These are phyloP conservation scores for Aspergillus felis DNA, from an alignment of 2,329 filamentous ascomycete species.

Conservation along the genomic window DNA sequence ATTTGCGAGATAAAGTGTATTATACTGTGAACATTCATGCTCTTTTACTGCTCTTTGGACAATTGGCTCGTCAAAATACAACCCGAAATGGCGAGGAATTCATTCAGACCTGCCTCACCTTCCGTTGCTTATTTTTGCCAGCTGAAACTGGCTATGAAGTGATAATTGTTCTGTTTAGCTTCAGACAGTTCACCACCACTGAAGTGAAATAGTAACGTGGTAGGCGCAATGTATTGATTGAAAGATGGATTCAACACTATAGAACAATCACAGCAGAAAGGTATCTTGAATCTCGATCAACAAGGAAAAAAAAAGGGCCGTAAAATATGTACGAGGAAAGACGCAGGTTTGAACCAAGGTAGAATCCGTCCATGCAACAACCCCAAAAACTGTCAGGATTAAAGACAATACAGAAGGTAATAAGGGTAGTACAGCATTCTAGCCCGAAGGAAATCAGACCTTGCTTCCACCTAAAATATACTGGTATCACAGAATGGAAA, in stretches of 20 bases:
- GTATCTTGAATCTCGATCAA: not conserved
- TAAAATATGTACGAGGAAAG: slow-evolving; percentile 1
- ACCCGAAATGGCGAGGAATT: no score
- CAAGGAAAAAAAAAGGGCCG: not conserved
- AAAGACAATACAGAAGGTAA: not conserved
- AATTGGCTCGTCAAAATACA: not conserved
- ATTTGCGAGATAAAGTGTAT: not conserved
- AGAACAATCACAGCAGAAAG: not conserved
- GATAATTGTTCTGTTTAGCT: not conserved
- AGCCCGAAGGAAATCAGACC: not conserved
- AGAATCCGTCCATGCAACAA: not conserved
- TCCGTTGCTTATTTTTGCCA: not conserved
- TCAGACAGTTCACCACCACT: not conserved
- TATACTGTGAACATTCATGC: not conserved
- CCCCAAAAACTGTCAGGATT: not conserved
- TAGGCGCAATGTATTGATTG: not conserved
- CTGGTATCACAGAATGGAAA: slow-evolving; percentile 3
- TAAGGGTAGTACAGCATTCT: not conserved
- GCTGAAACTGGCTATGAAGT: not conserved
- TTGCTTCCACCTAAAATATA: not conserved
- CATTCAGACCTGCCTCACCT: not conserved
- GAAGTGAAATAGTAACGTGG: not conserved
- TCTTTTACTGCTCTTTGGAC: not conserved
- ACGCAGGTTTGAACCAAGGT: not conserved
- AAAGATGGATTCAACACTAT: not conserved